phyloP scores from a whole-genome alignment of 78 protist genomes.

The Speleostelium caveatum region DNA sequence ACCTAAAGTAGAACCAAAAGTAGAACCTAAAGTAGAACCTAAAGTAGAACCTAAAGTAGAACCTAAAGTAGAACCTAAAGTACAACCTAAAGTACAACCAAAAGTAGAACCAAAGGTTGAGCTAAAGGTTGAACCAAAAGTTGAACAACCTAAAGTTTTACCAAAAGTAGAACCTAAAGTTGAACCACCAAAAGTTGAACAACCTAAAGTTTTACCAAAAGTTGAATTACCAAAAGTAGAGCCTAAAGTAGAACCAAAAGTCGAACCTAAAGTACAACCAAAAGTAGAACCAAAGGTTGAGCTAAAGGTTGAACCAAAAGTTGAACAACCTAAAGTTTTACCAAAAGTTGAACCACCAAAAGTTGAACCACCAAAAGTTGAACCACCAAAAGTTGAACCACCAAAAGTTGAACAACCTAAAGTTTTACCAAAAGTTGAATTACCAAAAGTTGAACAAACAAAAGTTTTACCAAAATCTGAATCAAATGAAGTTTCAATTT shows the following conservation, averaged over 20 bases:
- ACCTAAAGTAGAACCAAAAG: not conserved
- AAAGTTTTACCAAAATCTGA: not conserved
- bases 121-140: not conserved
- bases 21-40: not conserved
- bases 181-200: not conserved
- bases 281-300: conserved; percentile 14
- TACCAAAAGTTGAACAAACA: not conserved
- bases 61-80: not conserved
- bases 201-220: not conserved
- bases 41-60: not conserved
- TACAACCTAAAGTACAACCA: not conserved
- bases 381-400: not conserved
- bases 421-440: not conserved
- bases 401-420: not conserved
- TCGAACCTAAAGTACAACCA: not conserved
- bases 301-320: not conserved
- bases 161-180: not conserved
- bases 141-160: not conserved
- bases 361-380: not conserved
- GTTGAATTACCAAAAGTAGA: not conserved
- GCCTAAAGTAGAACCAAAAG: not conserved
- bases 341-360: not conserved
- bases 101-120: not conserved
- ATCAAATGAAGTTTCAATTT: not conserved
- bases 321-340: not conserved